These are phyloP conservation scores for Carex myosuroides DNA, from an alignment of 176 grass and related monocot species.

Conservation along the genomic window DNA sequence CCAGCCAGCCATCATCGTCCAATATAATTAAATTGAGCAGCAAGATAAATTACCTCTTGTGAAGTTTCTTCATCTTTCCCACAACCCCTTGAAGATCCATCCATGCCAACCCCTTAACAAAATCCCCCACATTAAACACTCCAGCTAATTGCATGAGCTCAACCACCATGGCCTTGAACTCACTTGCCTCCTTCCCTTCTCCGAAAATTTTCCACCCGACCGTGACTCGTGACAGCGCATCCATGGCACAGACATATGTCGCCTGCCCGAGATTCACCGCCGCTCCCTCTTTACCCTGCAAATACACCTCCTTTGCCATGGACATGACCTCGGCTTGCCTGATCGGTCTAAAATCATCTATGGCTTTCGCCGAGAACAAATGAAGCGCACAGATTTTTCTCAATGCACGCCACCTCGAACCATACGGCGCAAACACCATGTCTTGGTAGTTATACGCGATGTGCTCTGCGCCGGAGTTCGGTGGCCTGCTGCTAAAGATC, in stretches of 20 bases:
- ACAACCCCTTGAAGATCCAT: conserved; percentile 50
- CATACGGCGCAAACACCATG: conserved; percentile 70
- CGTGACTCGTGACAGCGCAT: conserved; percentile 44
- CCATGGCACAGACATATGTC: conserved; percentile 53
- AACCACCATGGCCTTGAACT: conserved; percentile 57
- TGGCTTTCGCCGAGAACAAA: conserved; percentile 53
- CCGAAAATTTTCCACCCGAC: conserved; percentile 52
- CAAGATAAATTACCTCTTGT: conserved; percentile 25
- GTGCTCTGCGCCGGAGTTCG: conserved; percentile 61
- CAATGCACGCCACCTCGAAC: conserved; percentile 49
- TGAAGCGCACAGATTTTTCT: conserved; percentile 55
- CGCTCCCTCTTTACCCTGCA: background rate
- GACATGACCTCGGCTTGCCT: conserved; percentile 38
- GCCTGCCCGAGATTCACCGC: conserved; percentile 27
- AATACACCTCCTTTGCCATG: background rate
- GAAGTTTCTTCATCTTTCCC: conserved; percentile 47
- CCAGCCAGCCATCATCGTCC: too few relatives aligned
- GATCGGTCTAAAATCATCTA: conserved; percentile 33
- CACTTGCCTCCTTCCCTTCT: conserved; percentile 23
- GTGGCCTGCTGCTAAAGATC: conserved; percentile 55
- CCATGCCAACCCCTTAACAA: conserved; percentile 44
- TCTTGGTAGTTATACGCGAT: conserved; percentile 85
- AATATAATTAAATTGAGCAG: too few relatives aligned
- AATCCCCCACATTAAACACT: conserved; percentile 55
- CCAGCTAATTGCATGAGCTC: conserved; percentile 49